Base-by-base conservation (phyloP, 2,329 filamentous ascomycete genomes). In the Coniochaeta sp. region DNA sequence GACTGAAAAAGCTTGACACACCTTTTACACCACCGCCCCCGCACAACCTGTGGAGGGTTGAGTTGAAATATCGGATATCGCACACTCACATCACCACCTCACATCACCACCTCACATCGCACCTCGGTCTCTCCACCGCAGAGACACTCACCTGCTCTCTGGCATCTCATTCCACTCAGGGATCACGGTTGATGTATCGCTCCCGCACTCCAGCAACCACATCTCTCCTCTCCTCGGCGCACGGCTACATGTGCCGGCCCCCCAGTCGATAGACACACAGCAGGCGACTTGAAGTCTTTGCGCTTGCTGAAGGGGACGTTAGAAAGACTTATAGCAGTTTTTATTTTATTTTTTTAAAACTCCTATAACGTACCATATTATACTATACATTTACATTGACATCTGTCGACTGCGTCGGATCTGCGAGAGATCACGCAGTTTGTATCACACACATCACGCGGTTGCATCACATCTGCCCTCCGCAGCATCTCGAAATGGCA, bases 261-360 rank as follows among this genome's bases (percentile, higher is more conserved):
- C 47, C 55, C 64, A 65, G 62, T 65, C 72, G 68, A 73, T 82
- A 81, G 72, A 69, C 65, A 60, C 68, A 65, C 74, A 73, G 81
- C 82, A 81, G 74, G 83, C 82, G 83, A 86, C 83, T 86, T 85
- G 67, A 73, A 82, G 83, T 85, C 83, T 86, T 86, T 86, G 83
- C 83, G 82, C 81, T 85, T 85, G 82, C 81, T 83, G 67, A 69
- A 67, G 42, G 64, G 75, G 77, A 77, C 73, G 75, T 71, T 64
- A 81, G 79, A 85, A 85, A 85, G 82, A 84, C 82, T 81, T 71
- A 56, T 56, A 56, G 54, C 9, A 34, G 34, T 34, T 38, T 34
- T 22, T 3, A 22, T 10, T n/a, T n/a, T n/a, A n/a, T n/a, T n/a
- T n/a, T n/a, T n/a, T n/a, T n/a, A n/a, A n/a, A n/a, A 56, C 34